Evolutionary conservation across 1,139 yeast species (phyloP).

Genomic region (Diutina scorzettiae): DNA sequence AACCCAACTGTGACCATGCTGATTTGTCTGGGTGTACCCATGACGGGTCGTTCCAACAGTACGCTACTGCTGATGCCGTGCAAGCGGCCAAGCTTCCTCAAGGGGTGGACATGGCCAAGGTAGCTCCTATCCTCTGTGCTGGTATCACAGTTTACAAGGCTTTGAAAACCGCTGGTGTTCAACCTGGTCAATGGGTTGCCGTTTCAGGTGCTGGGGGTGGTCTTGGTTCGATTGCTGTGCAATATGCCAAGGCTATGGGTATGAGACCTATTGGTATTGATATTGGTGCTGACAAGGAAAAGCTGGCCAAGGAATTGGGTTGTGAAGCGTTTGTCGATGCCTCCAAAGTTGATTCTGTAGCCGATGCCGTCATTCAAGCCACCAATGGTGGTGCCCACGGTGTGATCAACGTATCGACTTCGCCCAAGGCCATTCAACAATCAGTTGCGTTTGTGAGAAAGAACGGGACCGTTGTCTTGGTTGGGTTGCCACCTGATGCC

Average conservation of each 20-base stretch:
- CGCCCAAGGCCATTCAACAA: conserved; percentile 11
- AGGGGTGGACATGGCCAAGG: conserved; percentile 11
- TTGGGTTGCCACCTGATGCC: conserved; percentile 12
- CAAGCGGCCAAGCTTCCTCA: conserved; percentile 12
- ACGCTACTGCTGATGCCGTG: conserved; percentile 12
- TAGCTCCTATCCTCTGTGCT: conserved; percentile 12
- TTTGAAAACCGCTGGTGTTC: conserved; percentile 11
- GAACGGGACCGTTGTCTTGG: conserved; percentile 12
- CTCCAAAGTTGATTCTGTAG: conserved; percentile 10
- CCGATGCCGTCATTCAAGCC: conserved; percentile 9
- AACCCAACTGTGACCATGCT: conserved; percentile 12
- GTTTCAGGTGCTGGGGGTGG: conserved; percentile 13
- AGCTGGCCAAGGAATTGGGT: conserved; percentile 10
- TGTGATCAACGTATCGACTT: conserved; percentile 12
- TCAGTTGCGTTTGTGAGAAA: conserved; percentile 11
- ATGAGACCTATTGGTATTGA: conserved; percentile 12
- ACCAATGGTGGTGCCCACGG: conserved; percentile 13
- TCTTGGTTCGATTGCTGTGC: conserved; percentile 12
- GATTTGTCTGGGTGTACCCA: conserved; percentile 13
- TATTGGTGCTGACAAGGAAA: conserved; percentile 12
- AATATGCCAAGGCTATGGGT: conserved; percentile 12
- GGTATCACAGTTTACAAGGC: conserved; percentile 13
- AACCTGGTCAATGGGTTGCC: conserved; percentile 12
- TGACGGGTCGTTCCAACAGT: conserved; percentile 12
- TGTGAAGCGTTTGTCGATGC: conserved; percentile 11